Percentiles rank a stretch among this genome's conserved stretches.
Conservation (phyloP, 2,329 filamentous ascomycete species). For the Fonsecaea multimorphosa region DNA sequence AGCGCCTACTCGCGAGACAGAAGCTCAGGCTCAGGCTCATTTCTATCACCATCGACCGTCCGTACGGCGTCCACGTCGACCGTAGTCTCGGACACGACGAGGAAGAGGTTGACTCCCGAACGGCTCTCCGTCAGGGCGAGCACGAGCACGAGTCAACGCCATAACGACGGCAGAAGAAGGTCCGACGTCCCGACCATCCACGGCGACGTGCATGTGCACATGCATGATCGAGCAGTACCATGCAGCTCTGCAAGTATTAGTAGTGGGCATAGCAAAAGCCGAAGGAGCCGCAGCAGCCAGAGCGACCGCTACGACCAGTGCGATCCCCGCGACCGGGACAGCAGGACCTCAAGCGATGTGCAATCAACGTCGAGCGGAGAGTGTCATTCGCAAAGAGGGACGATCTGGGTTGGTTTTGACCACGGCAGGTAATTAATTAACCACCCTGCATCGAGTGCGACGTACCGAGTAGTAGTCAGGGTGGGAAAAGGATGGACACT, state of each 20-base stretch:
- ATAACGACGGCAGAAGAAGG: neutral
- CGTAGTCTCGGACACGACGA: neutral
- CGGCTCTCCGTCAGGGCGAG: neutral
- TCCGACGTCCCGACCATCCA: neutral
- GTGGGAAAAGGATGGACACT: neutral
- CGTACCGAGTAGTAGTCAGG: too few species aligned
- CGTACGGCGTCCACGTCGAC: neutral
- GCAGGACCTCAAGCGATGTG: neutral
- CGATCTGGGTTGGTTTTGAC: slow-evolving; percentile 24
- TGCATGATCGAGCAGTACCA: neutral
- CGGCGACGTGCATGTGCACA: neutral
- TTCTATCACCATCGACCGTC: neutral
- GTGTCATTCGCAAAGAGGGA: slow-evolving; percentile 4
- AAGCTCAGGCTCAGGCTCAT: neutral
- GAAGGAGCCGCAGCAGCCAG: neutral
- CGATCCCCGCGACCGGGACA: neutral
- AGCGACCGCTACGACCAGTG: neutral
- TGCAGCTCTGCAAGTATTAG: neutral
- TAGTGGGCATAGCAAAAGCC: neutral
- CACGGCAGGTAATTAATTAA: neutral
- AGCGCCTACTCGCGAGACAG: neutral
- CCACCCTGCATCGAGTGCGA: too few species aligned
- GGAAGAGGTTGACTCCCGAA: neutral
- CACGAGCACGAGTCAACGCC: neutral
- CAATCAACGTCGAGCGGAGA: slow-evolving; percentile 14